Evolutionary conservation across 805 yeast species (phyloP), one percentile per base, ranked within the genome.

Genomic region (Yamadazyma olivae): DNA sequence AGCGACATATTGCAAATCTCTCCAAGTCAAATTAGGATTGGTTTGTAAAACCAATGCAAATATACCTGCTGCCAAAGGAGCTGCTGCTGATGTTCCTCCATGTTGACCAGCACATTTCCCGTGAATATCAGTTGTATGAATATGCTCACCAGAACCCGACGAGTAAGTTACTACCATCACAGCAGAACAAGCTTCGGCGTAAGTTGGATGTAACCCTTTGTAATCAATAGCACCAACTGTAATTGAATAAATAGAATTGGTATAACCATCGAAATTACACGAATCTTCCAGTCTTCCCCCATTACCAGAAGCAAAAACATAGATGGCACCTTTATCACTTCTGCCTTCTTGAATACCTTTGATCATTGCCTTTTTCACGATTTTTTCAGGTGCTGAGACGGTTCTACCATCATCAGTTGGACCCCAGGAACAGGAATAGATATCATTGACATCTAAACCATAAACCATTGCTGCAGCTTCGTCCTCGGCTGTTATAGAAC

Each of bases 61-160:
- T 1, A 93, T 74, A n/a, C 98, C 99, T 0, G 98, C 97, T 0
- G 97, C 98, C 38, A 93, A 70, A 0, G 99, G 99, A 0, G 99
- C 99, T 12, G 99, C 97, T 0, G 99, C 99, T 16, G 98, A 91
- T 0, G 99, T 93, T 15, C 99, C 99, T 8, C 97, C 96, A 58
- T 93, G 99, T 17, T 49, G 58, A 25, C 71, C 71, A 2, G 95
- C 67, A 59, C 99, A 93, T 46, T 65, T 59, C 5, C 74, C 72
- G 33, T 79, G 70, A 28, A 86, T 72, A 55, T 86, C 95, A 2
- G 96, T 84, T 5, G 98, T 85, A 53, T 85, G 90, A 39, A 93
- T 91, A 52, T 79, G 83, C 53, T 87, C 95, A 23, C 86, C 85
- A 3, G 90, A 79, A 1, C 97, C 97, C 2, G 96, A 86, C 3